Percentiles rank a stretch among this genome's conserved stretches.
These are phyloP conservation scores for Exophiala viscosa DNA, from an alignment of 2,329 filamentous ascomycete species.

Conservation along the genomic window DNA sequence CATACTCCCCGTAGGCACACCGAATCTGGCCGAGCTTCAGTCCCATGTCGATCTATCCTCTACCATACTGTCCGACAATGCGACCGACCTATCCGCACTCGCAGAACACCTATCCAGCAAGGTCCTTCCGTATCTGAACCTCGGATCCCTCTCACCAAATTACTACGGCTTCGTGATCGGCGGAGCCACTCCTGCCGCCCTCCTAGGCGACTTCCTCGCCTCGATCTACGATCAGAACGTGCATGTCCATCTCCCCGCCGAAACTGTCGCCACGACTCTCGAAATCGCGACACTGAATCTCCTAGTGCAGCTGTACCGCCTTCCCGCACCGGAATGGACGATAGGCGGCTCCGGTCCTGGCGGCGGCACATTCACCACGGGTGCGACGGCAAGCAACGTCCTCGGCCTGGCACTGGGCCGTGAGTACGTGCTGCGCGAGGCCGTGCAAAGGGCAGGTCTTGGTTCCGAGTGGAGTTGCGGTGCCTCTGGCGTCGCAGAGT, in stretches of 20 bases:
- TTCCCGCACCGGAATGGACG: slow-evolving; percentile 57
- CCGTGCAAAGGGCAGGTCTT: slow-evolving; percentile 37
- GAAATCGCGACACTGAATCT: slow-evolving; percentile 70
- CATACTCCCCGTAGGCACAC: neutral
- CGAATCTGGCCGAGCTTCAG: neutral
- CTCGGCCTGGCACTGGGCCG: slow-evolving; percentile 66
- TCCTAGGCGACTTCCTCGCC: slow-evolving; percentile 80
- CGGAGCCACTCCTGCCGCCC: slow-evolving; percentile 71
- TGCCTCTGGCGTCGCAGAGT: slow-evolving; percentile 58
- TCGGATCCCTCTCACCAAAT: slow-evolving; percentile 59
- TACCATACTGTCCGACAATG: neutral
- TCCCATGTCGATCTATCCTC: neutral
- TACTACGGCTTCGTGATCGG: slow-evolving; percentile 93
- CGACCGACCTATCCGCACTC: slow-evolving; percentile 2
- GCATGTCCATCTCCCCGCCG: slow-evolving; percentile 71
- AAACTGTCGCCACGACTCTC: slow-evolving; percentile 71
- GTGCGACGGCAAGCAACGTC: slow-evolving; percentile 62
- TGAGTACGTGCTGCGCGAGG: slow-evolving; percentile 52
- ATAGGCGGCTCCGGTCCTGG: slow-evolving; percentile 29
- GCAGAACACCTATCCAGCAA: slow-evolving; percentile 38
- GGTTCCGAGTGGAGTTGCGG: slow-evolving; percentile 51
- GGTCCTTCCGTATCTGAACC: slow-evolving; percentile 58
- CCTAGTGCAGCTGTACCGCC: slow-evolving; percentile 62
- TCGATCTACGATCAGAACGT: slow-evolving; percentile 79
- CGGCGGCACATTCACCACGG: slow-evolving; percentile 78